Conservation (phyloP, 768 basidiomycete genomes). For the Tricholoma bakamatsutake region DNA sequence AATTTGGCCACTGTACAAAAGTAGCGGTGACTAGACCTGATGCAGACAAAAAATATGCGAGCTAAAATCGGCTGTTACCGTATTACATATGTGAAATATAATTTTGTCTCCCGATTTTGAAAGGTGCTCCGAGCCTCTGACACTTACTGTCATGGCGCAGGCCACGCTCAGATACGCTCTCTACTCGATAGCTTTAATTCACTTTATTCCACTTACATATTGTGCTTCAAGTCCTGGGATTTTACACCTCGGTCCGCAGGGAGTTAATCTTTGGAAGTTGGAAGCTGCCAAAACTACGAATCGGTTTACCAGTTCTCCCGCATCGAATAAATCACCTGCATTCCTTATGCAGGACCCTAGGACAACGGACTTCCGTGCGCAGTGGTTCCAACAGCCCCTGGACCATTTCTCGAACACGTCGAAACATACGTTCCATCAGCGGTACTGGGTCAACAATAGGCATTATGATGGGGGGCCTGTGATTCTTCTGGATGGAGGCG, state of each 20-base stretch:
- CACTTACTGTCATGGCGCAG: conserved; percentile 6
- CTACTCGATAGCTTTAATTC: conserved; percentile 4
- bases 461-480: conserved; percentile 83
- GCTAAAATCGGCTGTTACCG: not conserved
- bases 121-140: not conserved
- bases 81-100: not conserved
- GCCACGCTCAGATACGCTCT: conserved; percentile 2
- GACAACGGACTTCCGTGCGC: conserved; percentile 41
- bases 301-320: conserved; percentile 1
- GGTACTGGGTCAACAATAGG: conserved; percentile 88
- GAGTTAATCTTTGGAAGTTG: conserved; percentile 61
- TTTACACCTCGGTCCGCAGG: conserved; percentile 44
- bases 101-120: not conserved
- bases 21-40: too few relatives aligned
- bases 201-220: not conserved
- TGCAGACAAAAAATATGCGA: too few relatives aligned
- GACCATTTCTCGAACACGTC: conserved; percentile 65
- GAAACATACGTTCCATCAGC: conserved; percentile 68
- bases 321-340: conserved; percentile 7
- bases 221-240: conserved; percentile 12
- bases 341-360: conserved; percentile 5
- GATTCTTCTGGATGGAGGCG: conserved; percentile 88
- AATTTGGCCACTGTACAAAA: too few relatives aligned
- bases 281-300: conserved; percentile 17
- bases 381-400: conserved; percentile 79